Evolutionary conservation across 495 filamentous ascomycete genomes (phyloP), one percentile per base, ranked within the genome.

Genomic region (Podospora pseudopauciseta): DNA sequence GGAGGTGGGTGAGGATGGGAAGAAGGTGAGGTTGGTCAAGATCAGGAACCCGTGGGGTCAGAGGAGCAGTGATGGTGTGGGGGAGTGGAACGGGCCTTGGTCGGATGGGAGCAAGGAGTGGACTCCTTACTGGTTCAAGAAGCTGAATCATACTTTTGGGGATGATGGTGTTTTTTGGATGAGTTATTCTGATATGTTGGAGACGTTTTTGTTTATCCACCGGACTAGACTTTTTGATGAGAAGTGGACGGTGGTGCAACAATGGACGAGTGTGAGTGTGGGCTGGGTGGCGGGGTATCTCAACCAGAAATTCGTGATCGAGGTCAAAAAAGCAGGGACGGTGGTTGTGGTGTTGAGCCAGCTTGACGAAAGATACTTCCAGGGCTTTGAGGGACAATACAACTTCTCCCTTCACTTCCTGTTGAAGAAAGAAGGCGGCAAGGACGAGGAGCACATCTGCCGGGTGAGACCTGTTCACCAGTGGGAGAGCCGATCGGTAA

Each of bases 91-190:
- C 13, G 90, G 91, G 6, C 79, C 92, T 6, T 96, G 93, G 91
- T 90, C 89, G 39, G 92, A 96, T 73, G 93, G 94, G n/a, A 93
- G 90, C 11, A 92, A 93, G 72, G 89, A 97, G 78, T 97, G 94
- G 92, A 97, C 92, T 2, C 81, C 91, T 0, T 88, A 96, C 72
- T 96, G 92, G 92, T 89, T 96, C 83, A 77, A 86, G 55, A 88
- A 88, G 66, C 83, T 97, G 1, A 82, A 86, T 32, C 93, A 97
- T 71, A 87, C 84, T 39, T 97, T 97, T 76, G 94, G 94, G 28
- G 90, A 97, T 72, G 94, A 97, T 73, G 93, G 93, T 1, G 89
- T 81, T 4, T 88, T 87, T 67, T 88, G 86, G 86, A 88, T 88
- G 67, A 81, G 83, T 28, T 96, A 93, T 73, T 82, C 89, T 20